Evolutionary conservation across 2,329 filamentous ascomycete genomes (phyloP), one percentile per base, ranked within the genome.

Genomic region (Trichophaea hybrida): DNA sequence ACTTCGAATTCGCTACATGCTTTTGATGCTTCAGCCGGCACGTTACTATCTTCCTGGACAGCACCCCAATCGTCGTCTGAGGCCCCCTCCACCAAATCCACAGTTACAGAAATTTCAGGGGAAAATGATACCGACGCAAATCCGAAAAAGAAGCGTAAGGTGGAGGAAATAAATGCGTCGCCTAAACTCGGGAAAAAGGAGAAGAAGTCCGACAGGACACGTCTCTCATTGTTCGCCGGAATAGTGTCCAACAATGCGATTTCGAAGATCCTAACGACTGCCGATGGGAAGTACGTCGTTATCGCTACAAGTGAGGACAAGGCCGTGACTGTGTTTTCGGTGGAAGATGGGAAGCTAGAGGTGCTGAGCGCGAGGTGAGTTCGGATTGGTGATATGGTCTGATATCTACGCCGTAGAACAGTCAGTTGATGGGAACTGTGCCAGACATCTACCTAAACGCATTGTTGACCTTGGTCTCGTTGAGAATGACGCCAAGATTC

Each of bases 271-370:
- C 57, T 69, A 63, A 38, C 59, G 10, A 57, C 88, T 0, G 71
- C 75, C 12, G 77, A 86, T 65, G 80, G 83, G 12, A 76, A 79
- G 46, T 76, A 94, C 73, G 71, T 94, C 17, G 75, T 95, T 46
- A 86, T 82, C 24, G 80, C 94, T 34, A 94, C 89, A 6, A 84
- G 81, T n/a, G 88, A 94, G 69, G 93, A 97, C 75, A 98, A 98
- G 75, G 82, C 80, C 54, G 78, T 98, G 44, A 86, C 87, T 71
- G 87, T 96, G 0, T 87, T 97, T 70, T 76, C 81, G 65, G 76
- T 90, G 61, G 74, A 77, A 1, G 72, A 78, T 56, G 85, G 83
- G 1, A 73, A 73, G 2, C 73, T 96, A 33, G 75, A 76, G 34
- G 78, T 88, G 69, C 70, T 88, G 59, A 94, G 85, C 71, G 78